Conservation (phyloP, 306 rosid species). For the Bauhinia variegata region DNA sequence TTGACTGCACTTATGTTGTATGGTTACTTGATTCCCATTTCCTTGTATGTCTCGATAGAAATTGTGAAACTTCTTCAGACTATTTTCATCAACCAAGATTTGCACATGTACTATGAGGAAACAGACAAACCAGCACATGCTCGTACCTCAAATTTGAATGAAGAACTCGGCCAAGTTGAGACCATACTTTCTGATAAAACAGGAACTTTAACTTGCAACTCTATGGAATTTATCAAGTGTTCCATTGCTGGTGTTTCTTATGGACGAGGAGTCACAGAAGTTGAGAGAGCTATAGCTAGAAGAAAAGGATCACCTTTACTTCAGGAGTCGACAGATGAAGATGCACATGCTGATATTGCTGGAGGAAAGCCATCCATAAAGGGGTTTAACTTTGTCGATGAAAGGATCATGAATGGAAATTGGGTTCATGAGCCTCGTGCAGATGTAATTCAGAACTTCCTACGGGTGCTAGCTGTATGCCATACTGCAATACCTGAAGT, state of each 20-base stretch:
- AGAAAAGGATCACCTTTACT: slow-evolving; percentile 53
- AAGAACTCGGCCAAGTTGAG: slow-evolving; percentile 98
- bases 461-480: slow-evolving; percentile 75
- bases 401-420: slow-evolving; percentile 79
- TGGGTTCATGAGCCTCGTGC: slow-evolving; percentile 80
- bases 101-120: slow-evolving; percentile 82
- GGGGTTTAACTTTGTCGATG: slow-evolving; percentile 88
- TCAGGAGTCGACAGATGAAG: slow-evolving; percentile 39
- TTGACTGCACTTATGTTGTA: slow-evolving; percentile 87
- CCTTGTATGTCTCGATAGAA: slow-evolving; percentile 93
- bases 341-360: slow-evolving; percentile 38
- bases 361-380: slow-evolving; percentile 57
- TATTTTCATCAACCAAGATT: slow-evolving; percentile 85
- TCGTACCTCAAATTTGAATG: slow-evolving; percentile 94
- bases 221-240: slow-evolving; percentile 98
- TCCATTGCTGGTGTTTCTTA: slow-evolving; percentile 86
- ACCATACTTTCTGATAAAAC: slow-evolving; percentile 97
- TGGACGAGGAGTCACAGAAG: slow-evolving; percentile 88
- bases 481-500: slow-evolving; percentile 94
- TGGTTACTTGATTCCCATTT: slow-evolving; percentile 90
- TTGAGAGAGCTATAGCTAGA: slow-evolving; percentile 83
- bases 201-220: slow-evolving; percentile 95
- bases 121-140: slow-evolving; percentile 89
- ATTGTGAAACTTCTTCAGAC: slow-evolving; percentile 95
- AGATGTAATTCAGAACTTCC: slow-evolving; percentile 65